Base-by-base conservation (phyloP, 306 rosid species). In the Fragaria iinumae region DNA sequence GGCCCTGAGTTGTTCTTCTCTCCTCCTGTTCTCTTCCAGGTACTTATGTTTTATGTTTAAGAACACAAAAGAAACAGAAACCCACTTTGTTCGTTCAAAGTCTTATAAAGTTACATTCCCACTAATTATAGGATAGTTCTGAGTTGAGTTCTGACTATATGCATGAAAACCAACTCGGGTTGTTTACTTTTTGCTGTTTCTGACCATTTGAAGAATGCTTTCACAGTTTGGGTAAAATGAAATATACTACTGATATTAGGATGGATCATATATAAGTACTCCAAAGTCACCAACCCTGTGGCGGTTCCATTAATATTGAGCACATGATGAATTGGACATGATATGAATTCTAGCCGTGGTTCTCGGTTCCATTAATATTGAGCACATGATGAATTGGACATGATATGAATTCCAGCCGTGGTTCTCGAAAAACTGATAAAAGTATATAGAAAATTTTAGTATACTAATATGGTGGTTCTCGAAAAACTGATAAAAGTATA, bases 1-100 rank as follows among this genome's bases (percentile, higher is more conserved):
- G 97, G 98, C 1, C 97, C 98, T 16, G 95, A 94, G 69, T 74
- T 94, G 16, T 74, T 86, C 0, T 91, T 90, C 85, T 94, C 98
- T 79, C 97, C 98, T 57, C 63, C 39, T 4, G 47, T 94, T 77
- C 60, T 85, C 11, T 74, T 89, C 3, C 98, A 94, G 97, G 98
- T 91, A 63, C 10, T 4, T 14, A 32, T 2, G 0, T 13, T 25
- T 25, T 27, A 60, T 60, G 17, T 60, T 23, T 60, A 60, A 23
- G 18, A 23, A 27, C 38, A 60, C 39, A 57, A 3, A 52, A 17
- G 9, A 50, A 49, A 49, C 55, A 49, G 55, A 50, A 18, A 16
- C 2, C 47, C 53, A 48, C 36, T 69, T 45, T 63, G 36, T 32
- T 32, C 36, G 18, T 14, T 48, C 18, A 50, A 72, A 9, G 21